phyloP scores from a whole-genome alignment of 805 yeast species.

The Cyberlindnera maritima region DNA sequence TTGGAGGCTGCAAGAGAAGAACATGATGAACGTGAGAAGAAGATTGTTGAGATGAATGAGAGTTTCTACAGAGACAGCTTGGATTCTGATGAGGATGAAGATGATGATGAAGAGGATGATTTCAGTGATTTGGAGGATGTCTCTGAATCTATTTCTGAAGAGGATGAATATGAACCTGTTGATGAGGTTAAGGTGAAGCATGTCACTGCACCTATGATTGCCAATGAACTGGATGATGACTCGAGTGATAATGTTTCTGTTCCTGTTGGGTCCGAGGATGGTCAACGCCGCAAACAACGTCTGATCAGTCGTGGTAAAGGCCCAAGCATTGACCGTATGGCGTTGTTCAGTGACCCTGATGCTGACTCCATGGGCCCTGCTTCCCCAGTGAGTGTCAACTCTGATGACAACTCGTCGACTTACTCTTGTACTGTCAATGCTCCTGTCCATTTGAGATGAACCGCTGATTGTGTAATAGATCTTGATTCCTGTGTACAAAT shows the following conservation, averaged over 20 bases:
- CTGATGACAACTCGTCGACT: slow-evolving; percentile 32
- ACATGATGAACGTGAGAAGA: slow-evolving; percentile 26
- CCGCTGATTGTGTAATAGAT: too few relatives aligned
- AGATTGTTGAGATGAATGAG: slow-evolving; percentile 25
- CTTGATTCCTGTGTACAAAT: too few relatives aligned
- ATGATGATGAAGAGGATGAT: slow-evolving; percentile 15
- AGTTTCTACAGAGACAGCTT: slow-evolving; percentile 27
- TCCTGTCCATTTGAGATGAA: slow-evolving; percentile 16
- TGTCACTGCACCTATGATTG: slow-evolving; percentile 5
- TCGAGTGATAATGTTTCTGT: slow-evolving; percentile 23
- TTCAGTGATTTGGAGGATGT: neutral
- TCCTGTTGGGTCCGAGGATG: slow-evolving; percentile 25
- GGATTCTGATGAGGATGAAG: slow-evolving; percentile 19
- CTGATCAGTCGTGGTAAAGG: slow-evolving; percentile 21
- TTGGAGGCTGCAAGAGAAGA: slow-evolving; percentile 40
- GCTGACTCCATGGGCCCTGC: slow-evolving; percentile 29
- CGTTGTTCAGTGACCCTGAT: slow-evolving; percentile 13
- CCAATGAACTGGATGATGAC: slow-evolving; percentile 11
- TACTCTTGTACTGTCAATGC: slow-evolving; percentile 29
- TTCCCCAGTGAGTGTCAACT: slow-evolving; percentile 22
- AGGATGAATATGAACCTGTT: slow-evolving; percentile 10
- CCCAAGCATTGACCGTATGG: neutral
- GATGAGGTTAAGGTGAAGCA: slow-evolving; percentile 6
- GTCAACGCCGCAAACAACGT: slow-evolving; percentile 27
- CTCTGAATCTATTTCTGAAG: slow-evolving; percentile 9